Percentiles rank a stretch among this genome's conserved stretches.
Conservation (phyloP, 345 rosid genomes). For the Kernera saxatilis region DNA sequence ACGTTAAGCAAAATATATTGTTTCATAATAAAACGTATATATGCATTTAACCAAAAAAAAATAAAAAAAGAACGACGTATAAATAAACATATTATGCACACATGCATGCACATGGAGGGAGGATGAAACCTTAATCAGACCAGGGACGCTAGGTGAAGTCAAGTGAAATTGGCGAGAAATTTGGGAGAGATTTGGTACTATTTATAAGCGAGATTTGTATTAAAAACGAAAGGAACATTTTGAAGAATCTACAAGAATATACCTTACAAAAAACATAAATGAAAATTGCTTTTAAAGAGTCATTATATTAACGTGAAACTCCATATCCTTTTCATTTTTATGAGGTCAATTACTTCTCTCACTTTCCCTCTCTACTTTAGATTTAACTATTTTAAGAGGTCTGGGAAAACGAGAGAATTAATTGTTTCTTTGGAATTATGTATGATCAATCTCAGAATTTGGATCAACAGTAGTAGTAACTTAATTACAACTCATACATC, state of each 20-base stretch:
- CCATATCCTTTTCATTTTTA: not conserved
- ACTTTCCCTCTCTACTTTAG: not conserved
- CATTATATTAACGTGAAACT: not conserved
- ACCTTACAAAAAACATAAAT: not conserved
- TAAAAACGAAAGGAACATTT: not conserved
- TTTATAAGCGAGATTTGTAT: not conserved
- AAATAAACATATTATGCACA: not conserved
- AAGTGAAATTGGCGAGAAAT: not conserved
- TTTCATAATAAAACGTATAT: not conserved
- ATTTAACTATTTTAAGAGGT: not conserved
- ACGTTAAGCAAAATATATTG: not conserved
- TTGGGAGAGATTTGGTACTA: not conserved
- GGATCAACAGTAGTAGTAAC: not conserved
- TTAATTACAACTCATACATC: not conserved
- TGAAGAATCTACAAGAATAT: conserved; percentile 16
- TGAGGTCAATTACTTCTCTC: not conserved
- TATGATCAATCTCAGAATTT: not conserved
- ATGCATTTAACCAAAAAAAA: too few relatives aligned
- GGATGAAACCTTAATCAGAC: not conserved
- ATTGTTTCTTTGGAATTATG: not conserved
- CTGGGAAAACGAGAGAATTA: not conserved
- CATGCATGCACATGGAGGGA: not conserved
- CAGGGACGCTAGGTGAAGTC: not conserved
- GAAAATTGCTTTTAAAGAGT: not conserved
- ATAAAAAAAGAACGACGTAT: not conserved